These are phyloP conservation scores for Arachnopeziza araneosa DNA, from an alignment of 2,329 filamentous ascomycete genomes.

Conservation along the genomic window DNA sequence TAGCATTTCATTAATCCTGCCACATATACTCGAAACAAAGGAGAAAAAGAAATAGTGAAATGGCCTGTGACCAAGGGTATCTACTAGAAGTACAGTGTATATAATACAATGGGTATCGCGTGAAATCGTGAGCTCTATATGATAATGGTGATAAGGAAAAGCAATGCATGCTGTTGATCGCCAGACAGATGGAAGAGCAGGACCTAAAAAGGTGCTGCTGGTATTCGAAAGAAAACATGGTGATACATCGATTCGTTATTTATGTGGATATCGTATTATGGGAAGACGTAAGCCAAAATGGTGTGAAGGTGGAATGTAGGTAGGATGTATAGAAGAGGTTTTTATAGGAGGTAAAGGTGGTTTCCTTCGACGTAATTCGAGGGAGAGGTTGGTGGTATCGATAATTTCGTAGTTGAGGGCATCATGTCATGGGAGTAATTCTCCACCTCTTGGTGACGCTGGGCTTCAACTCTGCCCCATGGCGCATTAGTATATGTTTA, in stretches of 20 bases:
- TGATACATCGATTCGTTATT: background rate
- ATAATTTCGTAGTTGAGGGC: background rate
- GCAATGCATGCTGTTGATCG: background rate
- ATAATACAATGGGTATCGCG: background rate
- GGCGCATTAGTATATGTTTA: background rate
- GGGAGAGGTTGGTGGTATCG: background rate
- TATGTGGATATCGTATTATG: background rate
- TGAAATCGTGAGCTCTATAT: background rate
- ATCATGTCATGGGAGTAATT: background rate
- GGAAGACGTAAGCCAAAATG: background rate
- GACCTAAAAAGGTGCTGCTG: background rate
- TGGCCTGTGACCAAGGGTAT: background rate
- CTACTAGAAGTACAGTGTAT: background rate
- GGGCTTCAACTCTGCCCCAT: conserved; percentile 1
- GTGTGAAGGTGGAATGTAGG: background rate
- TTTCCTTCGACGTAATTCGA: background rate
- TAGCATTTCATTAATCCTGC: background rate
- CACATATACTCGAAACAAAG: background rate
- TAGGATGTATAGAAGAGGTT: background rate
- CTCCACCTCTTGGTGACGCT: background rate
- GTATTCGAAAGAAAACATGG: background rate
- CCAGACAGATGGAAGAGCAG: background rate
- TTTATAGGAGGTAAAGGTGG: background rate
- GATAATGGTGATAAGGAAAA: background rate
- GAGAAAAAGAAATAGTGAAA: background rate